These are phyloP conservation scores for Oenanthe javanica DNA, from an alignment of 140 eudicot species.

Conservation along the genomic window DNA sequence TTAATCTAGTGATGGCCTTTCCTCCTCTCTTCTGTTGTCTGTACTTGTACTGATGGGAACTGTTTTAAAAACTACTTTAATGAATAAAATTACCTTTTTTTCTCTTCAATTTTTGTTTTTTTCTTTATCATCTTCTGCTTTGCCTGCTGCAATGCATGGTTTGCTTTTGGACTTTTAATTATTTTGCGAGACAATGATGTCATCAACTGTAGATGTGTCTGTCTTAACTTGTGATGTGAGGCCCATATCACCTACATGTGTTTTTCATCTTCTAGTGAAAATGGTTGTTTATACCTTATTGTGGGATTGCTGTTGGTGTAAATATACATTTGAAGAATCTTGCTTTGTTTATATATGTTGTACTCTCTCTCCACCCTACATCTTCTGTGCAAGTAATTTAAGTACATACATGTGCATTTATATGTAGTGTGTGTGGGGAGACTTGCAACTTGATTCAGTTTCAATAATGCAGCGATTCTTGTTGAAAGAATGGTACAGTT, in stretches of 20 bases:
- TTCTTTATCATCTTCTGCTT: not conserved
- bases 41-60: slow-evolving; percentile 24
- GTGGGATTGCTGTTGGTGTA: slow-evolving; percentile 15
- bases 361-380: not conserved
- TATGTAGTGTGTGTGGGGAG: not conserved
- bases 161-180: slow-evolving; percentile 1
- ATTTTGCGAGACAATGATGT: slow-evolving; percentile 3
- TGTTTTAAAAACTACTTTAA: not conserved
- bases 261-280: not conserved
- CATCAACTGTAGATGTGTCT: slow-evolving; percentile 4
- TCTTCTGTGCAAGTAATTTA: not conserved
- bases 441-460: not conserved
- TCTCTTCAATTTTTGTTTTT: slow-evolving; percentile 6
- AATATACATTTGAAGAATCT: slow-evolving; percentile 12
- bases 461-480: not conserved
- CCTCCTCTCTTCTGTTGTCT: slow-evolving; percentile 15
- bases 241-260: not conserved
- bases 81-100: slow-evolving; percentile 14
- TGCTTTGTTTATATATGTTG: not conserved
- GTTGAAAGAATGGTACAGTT: not conserved
- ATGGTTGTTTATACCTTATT: slow-evolving; percentile 1
- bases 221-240: not conserved
- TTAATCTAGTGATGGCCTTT: slow-evolving; percentile 11
- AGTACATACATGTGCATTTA: not conserved
- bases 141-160: slow-evolving; percentile 1